Conservation (phyloP, 306 rosid genomes). For the Purshia tridentata region DNA sequence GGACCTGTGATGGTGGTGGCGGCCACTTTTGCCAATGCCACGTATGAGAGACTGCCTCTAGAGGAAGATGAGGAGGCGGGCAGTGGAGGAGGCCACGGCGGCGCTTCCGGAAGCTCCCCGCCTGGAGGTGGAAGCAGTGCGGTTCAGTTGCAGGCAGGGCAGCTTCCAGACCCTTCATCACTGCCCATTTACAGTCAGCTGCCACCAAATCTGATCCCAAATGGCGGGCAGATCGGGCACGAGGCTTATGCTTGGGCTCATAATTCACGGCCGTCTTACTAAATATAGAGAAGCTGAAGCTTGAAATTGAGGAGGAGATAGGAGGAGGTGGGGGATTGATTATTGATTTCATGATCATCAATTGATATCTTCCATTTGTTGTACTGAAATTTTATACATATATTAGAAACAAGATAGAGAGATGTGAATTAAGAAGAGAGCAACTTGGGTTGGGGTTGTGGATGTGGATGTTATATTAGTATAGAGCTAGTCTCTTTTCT, state of each 20-base stretch:
- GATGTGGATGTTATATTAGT: neutral
- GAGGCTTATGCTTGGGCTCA: slow-evolving; percentile 79
- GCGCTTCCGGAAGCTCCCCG: slow-evolving; percentile 42
- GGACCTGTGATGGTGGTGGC: slow-evolving; percentile 95
- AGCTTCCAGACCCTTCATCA: slow-evolving; percentile 63
- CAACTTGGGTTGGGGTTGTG: neutral
- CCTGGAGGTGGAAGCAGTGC: slow-evolving; percentile 46
- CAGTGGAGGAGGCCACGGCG: slow-evolving; percentile 33
- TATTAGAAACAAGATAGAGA: slow-evolving; percentile 1
- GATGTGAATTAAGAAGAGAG: neutral
- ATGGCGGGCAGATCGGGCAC: slow-evolving; percentile 62
- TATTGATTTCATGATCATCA: neutral
- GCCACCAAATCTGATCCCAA: slow-evolving; percentile 61
- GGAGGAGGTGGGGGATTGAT: too few relatives aligned
- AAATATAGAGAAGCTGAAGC: neutral
- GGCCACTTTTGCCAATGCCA: slow-evolving; percentile 91
- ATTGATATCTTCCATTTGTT: neutral
- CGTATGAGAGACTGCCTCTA: slow-evolving; percentile 85
- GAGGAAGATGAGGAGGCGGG: slow-evolving; percentile 76
- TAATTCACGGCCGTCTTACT: slow-evolving; percentile 60
- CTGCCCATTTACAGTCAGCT: slow-evolving; percentile 50
- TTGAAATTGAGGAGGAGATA: too few relatives aligned
- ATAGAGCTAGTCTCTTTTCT: slow-evolving; percentile 25
- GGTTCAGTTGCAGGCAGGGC: slow-evolving; percentile 36
- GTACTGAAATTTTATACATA: neutral